A percentile compares a stretch with the other conserved stretches of the same genome.
Conservation (phyloP, 2,329 filamentous ascomycete species). For the Cladosporium sp. region DNA sequence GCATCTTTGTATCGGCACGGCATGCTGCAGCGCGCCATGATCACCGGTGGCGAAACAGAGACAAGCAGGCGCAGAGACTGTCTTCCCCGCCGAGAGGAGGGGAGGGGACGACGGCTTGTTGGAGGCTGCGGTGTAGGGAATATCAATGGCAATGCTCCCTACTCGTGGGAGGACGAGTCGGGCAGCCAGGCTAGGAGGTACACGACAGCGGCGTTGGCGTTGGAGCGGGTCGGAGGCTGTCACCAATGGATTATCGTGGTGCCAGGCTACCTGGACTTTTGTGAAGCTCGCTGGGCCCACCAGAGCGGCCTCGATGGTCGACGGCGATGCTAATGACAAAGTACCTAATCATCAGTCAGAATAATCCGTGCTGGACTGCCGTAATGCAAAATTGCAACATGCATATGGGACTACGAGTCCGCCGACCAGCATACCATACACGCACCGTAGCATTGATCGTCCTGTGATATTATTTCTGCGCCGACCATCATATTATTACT, state of each 20-base stretch:
- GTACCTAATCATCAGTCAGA: neutral
- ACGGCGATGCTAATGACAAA: neutral
- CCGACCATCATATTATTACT: neutral
- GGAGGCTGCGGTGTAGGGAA: neutral
- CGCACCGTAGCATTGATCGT: neutral
- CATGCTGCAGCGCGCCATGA: neutral
- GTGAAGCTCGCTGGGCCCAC: constrained; percentile 4
- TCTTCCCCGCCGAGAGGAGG: neutral
- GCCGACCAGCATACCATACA: neutral
- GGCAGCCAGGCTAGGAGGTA: constrained; percentile 13
- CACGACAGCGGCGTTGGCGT: neutral
- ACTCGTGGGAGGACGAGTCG: neutral
- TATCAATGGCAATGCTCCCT: neutral
- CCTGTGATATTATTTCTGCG: neutral
- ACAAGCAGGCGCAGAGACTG: neutral
- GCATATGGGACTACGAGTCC: neutral
- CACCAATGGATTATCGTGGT: neutral
- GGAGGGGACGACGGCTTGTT: neutral
- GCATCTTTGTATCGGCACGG: neutral
- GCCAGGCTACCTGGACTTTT: neutral
- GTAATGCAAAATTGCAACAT: neutral
- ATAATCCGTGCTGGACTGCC: neutral
- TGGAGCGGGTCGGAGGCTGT: neutral
- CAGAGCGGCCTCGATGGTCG: neutral
- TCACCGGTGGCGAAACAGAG: neutral